Base-by-base conservation (phyloP, 257 asterid species). In the Henckelia pumila region DNA sequence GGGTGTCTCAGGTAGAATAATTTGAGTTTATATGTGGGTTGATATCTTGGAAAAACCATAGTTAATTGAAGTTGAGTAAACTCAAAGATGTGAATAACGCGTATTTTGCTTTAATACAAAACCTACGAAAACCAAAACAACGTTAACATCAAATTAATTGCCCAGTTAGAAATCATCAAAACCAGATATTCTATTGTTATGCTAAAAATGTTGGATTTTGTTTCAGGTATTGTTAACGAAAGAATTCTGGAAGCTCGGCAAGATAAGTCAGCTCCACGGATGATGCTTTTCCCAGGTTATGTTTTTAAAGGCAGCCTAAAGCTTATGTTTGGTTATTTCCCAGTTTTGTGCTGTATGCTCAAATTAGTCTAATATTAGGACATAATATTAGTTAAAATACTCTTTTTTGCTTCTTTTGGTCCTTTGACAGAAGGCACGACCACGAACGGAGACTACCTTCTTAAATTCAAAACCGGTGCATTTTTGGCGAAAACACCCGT, bases 231-330 rank as follows among this genome's bases (percentile, higher is more conserved):
- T 71, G 87, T 91, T 67, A 86, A 73, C 75, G 95, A 91, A 66
- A 82, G 95, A 80, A 82, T 88, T 63, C 83, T 76, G 65, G 97
- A 85, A 74, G 88, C 97, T 79, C 88, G 82, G 82, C 86, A 81
- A 75, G 66, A 84, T 72, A 72, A 76, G 76, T 77, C 64, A 29
- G 97, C 95, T 61, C 97, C 97, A 24, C 81, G 75, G 73, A 91
- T 92, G 82, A 75, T 91, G 83, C 90, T 89, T 75, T 91, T 87
- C 81, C 96, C 96, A 92, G 96, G 96, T 89, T 68, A 75, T 74
- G 26, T 55, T 56, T 73, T 25, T 68, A 67, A 55, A 23, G 47
- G 53, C 62, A 40, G 1, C 22, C 68, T 40, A 57, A 55, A 60
- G 21, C 52, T 64, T 63, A 26, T 57, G 73, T 20, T 67, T 53